These are phyloP conservation scores for Phylloporus sp. DNA, from an alignment of 768 basidiomycete species.

Conservation along the genomic window DNA sequence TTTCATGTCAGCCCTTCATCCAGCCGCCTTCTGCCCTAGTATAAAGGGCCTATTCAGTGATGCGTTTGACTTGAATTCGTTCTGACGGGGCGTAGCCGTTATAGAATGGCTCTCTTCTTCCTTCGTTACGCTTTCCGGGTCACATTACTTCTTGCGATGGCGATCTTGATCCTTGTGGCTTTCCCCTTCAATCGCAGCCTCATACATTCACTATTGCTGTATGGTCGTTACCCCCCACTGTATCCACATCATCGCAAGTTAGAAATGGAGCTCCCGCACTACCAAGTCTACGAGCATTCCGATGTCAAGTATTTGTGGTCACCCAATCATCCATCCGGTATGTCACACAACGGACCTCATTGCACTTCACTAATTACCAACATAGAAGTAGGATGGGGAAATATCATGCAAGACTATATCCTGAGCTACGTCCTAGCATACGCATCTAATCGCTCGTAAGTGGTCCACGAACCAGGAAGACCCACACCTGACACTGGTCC, in stretches of 20 bases:
- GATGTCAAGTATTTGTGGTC: conserved; percentile 42
- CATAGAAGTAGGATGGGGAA: conserved; percentile 35
- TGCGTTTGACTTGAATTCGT: too few species aligned
- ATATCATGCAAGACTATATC: conserved; percentile 37
- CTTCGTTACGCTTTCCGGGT: neutral
- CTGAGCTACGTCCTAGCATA: conserved; percentile 34
- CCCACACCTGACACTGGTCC: neutral
- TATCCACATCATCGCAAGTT: conserved; percentile 36
- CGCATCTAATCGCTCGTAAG: conserved; percentile 33
- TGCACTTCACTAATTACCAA: neutral
- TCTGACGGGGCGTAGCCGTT: too few species aligned
- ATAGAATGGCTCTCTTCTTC: conserved; percentile 3
- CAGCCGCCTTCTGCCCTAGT: too few species aligned
- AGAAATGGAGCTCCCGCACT: conserved; percentile 40
- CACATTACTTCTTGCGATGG: conserved; percentile 3
- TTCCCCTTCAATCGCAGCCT: conserved; percentile 25
- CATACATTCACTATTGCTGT: conserved; percentile 7
- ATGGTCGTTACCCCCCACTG: conserved; percentile 35
- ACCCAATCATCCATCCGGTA: conserved; percentile 38
- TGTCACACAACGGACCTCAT: neutral
- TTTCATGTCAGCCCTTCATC: too few species aligned
- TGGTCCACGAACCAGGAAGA: neutral
- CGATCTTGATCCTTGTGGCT: conserved; percentile 10
- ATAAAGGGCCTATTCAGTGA: too few species aligned
- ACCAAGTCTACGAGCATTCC: conserved; percentile 31